Evolutionary conservation across 1,139 yeast species (phyloP), one percentile per base, ranked within the genome.

Genomic region (Kurtzmaniella quercitrusa): DNA sequence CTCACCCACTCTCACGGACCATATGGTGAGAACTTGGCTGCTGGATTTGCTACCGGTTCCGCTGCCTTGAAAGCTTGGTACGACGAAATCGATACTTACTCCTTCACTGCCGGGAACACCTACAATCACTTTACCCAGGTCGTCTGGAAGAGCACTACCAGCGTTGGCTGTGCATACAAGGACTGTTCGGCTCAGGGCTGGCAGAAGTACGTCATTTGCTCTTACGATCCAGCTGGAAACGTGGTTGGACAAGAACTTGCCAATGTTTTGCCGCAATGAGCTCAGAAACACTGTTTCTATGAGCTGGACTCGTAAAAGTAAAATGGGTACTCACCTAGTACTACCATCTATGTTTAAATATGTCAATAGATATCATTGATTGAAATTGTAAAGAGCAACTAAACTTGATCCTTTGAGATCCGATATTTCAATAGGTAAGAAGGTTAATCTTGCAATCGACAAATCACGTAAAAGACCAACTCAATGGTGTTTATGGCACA

Each of bases 21-120:
- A 43, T 85, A 81, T 67, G 96, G 96, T 59, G 96, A 90, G 68
- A 90, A 89, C 75, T 75, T 90, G 60, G 96, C 94, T 40, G 68
- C 78, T 44, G 96, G 96, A 47, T 77, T 72, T 64, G 50, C 73
- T 37, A 63, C 72, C 31, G 69, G 63, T 17, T 66, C 74, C 12
- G 81, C 75, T 37, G 85, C 88, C 39, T 80, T 86, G 46, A 75
- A 78, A 38, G 95, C 91, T 45, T 89, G 96, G 97, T 89, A 87
- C 73, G 66, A 73, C 51, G 96, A 88, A 69, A 82, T 82, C 52
- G 48, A 57, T 3, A 50, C 62, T 42, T 88, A 86, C 70, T 70
- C 81, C 66, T 85, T 67, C 65, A 48, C 59, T 11, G 37, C 59
- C 6, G 63, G 67, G 19, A 51, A 56, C 42, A 48, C 58, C 7